Conservation (phyloP, 129 eudicot genomes). For the Artemisia tridentata region DNA sequence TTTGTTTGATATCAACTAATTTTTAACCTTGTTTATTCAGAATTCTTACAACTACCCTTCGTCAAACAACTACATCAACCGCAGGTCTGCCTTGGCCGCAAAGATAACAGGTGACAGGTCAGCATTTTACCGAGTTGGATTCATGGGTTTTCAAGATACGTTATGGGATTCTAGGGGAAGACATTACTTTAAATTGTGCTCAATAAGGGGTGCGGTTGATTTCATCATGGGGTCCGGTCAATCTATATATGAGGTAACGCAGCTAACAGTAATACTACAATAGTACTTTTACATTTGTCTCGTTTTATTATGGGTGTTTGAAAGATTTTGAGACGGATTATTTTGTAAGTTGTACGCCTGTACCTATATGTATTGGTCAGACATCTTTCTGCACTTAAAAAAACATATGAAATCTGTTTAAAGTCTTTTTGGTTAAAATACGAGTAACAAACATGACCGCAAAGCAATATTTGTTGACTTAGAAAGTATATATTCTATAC, state of each 20-base stretch:
- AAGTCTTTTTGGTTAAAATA: not conserved
- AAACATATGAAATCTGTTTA: not conserved
- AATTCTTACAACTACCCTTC: slow-evolving; percentile 64
- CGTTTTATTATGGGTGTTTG: not conserved
- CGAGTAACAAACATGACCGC: not conserved
- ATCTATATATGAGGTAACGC: slow-evolving; percentile 66
- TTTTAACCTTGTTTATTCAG: slow-evolving; percentile 24
- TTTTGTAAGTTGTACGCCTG: too few species aligned
- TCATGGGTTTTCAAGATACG: slow-evolving; percentile 79
- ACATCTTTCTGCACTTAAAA: not conserved
- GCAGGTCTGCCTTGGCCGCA: slow-evolving; percentile 59
- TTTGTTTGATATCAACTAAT: not conserved
- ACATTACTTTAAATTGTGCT: slow-evolving; percentile 65
- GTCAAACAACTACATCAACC: slow-evolving; percentile 13
- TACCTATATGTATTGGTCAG: not conserved
- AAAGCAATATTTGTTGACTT: not conserved
- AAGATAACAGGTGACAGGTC: slow-evolving; percentile 60
- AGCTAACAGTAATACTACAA: not conserved
- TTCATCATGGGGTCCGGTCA: slow-evolving; percentile 85
- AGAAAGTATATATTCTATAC: not conserved
- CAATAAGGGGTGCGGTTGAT: slow-evolving; percentile 75
- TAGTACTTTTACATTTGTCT: not conserved
- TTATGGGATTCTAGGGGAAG: slow-evolving; percentile 74
- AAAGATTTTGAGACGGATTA: not conserved
- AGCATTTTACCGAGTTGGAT: slow-evolving; percentile 58